Conservation (phyloP, 2,329 filamentous ascomycete species). For the Eurotiales sp. region DNA sequence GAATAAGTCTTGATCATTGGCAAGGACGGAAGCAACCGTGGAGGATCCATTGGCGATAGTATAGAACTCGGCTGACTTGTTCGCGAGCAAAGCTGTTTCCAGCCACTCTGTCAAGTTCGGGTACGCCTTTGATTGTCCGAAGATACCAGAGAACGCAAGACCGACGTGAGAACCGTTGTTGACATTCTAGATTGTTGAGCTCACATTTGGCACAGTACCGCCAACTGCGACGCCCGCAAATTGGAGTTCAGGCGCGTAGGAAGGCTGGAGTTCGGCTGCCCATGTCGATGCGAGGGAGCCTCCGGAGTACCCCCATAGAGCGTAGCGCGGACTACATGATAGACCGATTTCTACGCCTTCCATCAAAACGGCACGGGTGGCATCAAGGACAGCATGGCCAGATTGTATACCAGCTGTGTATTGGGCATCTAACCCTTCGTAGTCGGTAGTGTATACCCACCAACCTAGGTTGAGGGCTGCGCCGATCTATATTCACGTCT, state of each 20-base stretch:
- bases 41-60: neutral
- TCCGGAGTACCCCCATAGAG: slow-evolving; percentile 53
- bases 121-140: neutral
- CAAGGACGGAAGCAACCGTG: neutral
- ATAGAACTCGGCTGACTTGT: neutral
- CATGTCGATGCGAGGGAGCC: slow-evolving; percentile 33
- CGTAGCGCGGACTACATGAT: slow-evolving; percentile 17
- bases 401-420: too few relatives aligned
- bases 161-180: neutral
- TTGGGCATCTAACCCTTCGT: too few relatives aligned
- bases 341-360: too few relatives aligned
- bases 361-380: too few relatives aligned
- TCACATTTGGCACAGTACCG: slow-evolving; percentile 23
- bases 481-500: too few relatives aligned
- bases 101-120: neutral
- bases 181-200: neutral
- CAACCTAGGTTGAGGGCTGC: too few relatives aligned
- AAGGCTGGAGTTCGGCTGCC: neutral
- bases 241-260: neutral
- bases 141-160: neutral
- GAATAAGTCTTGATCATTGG: neutral
- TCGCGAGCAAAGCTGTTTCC: neutral
- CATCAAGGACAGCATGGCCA: too few relatives aligned
- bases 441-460: too few relatives aligned
- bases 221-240: slow-evolving; percentile 46